These are phyloP conservation scores for Beauveria bassiana DNA, from an alignment of 2,329 filamentous ascomycete species.

Conservation along the genomic window DNA sequence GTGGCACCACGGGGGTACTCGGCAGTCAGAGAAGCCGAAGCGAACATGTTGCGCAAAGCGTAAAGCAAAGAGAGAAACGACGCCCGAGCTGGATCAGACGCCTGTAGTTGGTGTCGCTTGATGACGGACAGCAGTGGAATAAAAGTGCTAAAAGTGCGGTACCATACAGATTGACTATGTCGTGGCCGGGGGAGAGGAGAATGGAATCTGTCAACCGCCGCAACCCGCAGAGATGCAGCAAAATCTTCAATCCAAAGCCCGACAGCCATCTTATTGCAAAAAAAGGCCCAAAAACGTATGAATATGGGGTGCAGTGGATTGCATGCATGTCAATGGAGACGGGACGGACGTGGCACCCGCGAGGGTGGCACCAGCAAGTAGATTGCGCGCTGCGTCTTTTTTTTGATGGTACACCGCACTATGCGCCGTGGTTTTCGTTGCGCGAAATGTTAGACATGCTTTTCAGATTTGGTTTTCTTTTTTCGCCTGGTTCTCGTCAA, in stretches of 20 bases:
- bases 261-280: too few relatives aligned
- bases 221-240: background rate
- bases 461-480: background rate
- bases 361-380: background rate
- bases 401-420: background rate
- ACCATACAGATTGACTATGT: too few relatives aligned
- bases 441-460: background rate
- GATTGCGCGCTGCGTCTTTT: background rate
- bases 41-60: background rate
- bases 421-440: background rate
- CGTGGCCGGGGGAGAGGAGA: background rate
- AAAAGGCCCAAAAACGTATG: too few relatives aligned
- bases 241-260: too few relatives aligned
- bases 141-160: too few relatives aligned
- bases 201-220: background rate
- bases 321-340: background rate
- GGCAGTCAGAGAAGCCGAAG: background rate
- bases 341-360: too few relatives aligned
- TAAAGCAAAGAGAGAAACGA: background rate
- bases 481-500: too few relatives aligned
- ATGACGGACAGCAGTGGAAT: too few relatives aligned
- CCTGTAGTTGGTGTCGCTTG: background rate
- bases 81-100: background rate
- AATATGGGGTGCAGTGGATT: background rate
- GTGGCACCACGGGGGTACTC: background rate